Evolutionary conservation across 306 rosid genomes (phyloP), one percentile per base, ranked within the genome.

Genomic region (Cucumis cinereus): DNA sequence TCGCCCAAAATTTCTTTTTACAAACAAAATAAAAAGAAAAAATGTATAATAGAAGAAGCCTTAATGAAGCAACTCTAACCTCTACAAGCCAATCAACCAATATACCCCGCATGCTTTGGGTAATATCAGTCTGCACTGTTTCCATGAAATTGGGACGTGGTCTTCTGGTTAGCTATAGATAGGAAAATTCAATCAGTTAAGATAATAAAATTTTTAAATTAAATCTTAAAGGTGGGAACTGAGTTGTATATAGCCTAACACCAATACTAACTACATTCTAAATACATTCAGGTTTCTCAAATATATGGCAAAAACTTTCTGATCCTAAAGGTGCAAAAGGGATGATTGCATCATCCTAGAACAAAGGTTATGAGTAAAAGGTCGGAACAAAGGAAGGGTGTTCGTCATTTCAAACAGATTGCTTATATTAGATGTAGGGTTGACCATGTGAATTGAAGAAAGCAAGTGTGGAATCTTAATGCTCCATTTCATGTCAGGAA

Each of bases 41-140:
- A 10, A 55, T 2, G 28, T 4, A 4, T 24, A 11, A 58, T 6
- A 10, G 0, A 38, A 63, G 13, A 38, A 41, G 55, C 41, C 17
- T 26, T 78, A 78, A 60, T 36, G 50, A 59, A 82, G 71, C 50
- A 13, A 77, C 77, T 70, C 93, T 41, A 73, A 95, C 99, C 99
- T 92, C 98, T 20, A 92, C 97, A 66, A 95, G 97, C 99, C 99
- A 95, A 86, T 95, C 99, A 49, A 95, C 86, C 76, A 95, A 83
- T 77, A 95, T 89, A 22, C 86, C 91, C 5, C 99, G 95, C 99
- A 92, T 95, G 83, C 82, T 85, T 81, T 82, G 92, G 80, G 91
- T 90, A 77, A 95, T 87, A 83, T 92, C 97, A 59, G 40, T 87
- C 81, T 92, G 99, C 62, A 83, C 79, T 30, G 84, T 87, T 82